Conservation (phyloP, 805 yeast genomes). For the Kuraishia hungarica region DNA sequence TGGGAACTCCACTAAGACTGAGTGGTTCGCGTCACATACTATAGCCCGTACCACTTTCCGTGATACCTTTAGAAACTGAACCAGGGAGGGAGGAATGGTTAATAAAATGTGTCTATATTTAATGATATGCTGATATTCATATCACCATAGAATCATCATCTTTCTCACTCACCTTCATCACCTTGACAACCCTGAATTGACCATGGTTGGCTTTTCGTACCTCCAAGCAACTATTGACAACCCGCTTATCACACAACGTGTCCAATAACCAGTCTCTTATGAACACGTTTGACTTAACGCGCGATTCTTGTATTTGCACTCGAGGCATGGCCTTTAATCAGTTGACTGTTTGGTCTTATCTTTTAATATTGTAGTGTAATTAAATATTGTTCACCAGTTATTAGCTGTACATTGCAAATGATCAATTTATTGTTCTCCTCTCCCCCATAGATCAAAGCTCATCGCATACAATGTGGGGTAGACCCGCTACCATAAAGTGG, state of each 20-base stretch:
- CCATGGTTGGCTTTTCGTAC: neutral
- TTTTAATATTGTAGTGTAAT: too few species aligned
- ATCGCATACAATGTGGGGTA: neutral
- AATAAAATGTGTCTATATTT: too few species aligned
- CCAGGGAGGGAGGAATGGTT: too few species aligned
- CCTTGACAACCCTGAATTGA: neutral
- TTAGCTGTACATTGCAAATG: too few species aligned
- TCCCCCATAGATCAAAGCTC: neutral
- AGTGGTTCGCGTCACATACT: constrained; percentile 6
- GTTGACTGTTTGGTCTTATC: too few species aligned
- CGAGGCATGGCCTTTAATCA: neutral
- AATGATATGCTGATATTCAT: too few species aligned
- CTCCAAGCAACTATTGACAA: neutral
- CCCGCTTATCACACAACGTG: neutral
- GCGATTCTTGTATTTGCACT: neutral
- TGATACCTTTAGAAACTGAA: neutral
- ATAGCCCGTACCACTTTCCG: neutral
- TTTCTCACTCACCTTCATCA: neutral
- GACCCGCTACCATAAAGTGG: too few species aligned
- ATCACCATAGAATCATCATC: too few species aligned
- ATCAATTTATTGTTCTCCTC: too few species aligned
- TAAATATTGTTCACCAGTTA: too few species aligned
- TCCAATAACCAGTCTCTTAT: constrained; percentile 1
- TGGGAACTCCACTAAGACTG: constrained; percentile 7
- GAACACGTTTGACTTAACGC: neutral